Base-by-base conservation (phyloP, 441 rosid species). In the Gossypium schwendimanii region DNA sequence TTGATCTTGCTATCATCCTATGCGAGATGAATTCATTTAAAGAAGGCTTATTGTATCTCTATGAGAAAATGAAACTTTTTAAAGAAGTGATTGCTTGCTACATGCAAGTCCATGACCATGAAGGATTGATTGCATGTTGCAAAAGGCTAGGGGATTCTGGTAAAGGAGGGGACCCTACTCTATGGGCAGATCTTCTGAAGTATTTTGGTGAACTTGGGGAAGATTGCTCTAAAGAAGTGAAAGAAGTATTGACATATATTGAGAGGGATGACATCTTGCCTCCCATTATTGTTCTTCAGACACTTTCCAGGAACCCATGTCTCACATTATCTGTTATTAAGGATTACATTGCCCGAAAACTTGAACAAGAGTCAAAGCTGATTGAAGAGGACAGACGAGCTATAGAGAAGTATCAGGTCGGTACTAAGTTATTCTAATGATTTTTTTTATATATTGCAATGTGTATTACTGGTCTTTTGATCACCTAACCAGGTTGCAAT, bases 151-250 rank as follows among this genome's bases (percentile, higher is more conserved):
- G 98, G 70, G 93, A 88, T 86, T 92, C 96, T 33, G 90, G 88
- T 24, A 88, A 85, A 73, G 98, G 97, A 75, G 97, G 99, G 69
- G 99, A 94, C 63, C 85, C 97, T 1, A 77, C 99, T 80, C 98
- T 94, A 70, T 94, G 99, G 99, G 99, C 96, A 63, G 99, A 94
- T 85, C 85, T 94, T 79, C 87, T 94, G 59, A 94, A 92, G 79
- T 92, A 94, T 84, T 94, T 92, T 81, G 98, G 99, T 78, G 98
- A 94, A 85, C 89, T 87, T 28, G 99, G 99, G 36, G 98, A 92
- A 84, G 97, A 94, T 83, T 94, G 99, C 82, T 88, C 97, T 78
- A 91, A 89, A 77, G 99, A 95, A 83, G 97, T 91, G 81, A 95
- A 87, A 81, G 97, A 95, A 79, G 94, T 92, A 63, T 86, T 95